Evolutionary conservation across 306 rosid genomes (phyloP), one percentile per base, ranked within the genome.

Genomic region (Carpinus fangiana): DNA sequence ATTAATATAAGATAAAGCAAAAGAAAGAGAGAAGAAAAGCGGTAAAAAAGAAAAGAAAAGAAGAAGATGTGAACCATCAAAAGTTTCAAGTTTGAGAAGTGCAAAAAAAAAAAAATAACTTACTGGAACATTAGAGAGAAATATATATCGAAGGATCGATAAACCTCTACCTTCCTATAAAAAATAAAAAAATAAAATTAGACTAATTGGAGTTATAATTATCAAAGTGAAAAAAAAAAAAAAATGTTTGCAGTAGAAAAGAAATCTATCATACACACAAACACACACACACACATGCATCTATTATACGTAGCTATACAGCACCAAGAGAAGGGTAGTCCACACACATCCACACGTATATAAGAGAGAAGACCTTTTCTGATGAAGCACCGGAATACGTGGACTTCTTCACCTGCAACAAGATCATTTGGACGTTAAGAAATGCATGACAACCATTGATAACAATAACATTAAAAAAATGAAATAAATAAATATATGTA

Each of bases 81-180:
- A 72, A 71, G 65, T 61, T 38, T 73, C 36, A 45, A 46, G 55
- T 66, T 59, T 41, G 3, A 31, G 75, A 75, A 8, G 51, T 74
- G 57, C 52, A 53, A 89, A 71, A 17, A 70, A 31, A 82, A 80
- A 68, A 90, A 66, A 23, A 75, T 23, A 78, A 81, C 88, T 73
- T 84, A 93, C 98, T 5, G 90, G 92, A 54, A 94, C 97, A 61
- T 94, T 89, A 16, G 98, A 97, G 69, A 94, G 86, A 87, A 94
- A 89, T 51, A 87, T 87, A 73, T 92, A 91, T 73, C 86, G 90
- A 72, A 94, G 91, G 80, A 87, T 72, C 12, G 79, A 59, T 64
- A 81, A 73, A 34, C 88, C 95, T 79, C 88, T 80, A 71, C 89
- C 81, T 76, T 86, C 96, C 98, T 92, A 70, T 72, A 38, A 60